Percentiles rank a stretch among this genome's conserved stretches.
Conservation (phyloP, 768 basidiomycete species). For the Amanita inopinata region DNA sequence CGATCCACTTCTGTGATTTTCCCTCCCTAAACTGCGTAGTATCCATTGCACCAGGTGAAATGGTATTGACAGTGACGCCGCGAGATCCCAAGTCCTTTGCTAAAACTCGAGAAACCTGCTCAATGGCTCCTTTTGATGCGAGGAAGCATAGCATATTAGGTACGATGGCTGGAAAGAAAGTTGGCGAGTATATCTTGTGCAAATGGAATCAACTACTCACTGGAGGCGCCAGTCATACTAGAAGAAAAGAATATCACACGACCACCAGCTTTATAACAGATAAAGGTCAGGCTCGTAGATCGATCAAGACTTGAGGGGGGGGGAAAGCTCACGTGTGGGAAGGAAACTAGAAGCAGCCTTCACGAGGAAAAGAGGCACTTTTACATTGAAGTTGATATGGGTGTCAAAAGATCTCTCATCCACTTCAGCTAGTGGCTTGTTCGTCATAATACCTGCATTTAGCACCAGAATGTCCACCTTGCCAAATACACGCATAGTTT, state of each 20-base stretch:
- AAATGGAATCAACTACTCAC: constrained; percentile 16
- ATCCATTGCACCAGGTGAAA: constrained; percentile 47
- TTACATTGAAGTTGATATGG: constrained; percentile 47
- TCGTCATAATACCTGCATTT: constrained; percentile 50
- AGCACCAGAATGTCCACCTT: constrained; percentile 49
- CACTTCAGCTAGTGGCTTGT: constrained; percentile 35
- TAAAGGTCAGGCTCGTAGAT: background rate
- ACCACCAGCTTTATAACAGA: constrained; percentile 30
- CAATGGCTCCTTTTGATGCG: constrained; percentile 49
- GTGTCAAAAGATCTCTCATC: constrained; percentile 44
- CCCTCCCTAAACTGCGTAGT: constrained; percentile 47
- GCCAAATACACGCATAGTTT: constrained; percentile 39
- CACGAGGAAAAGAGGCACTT: constrained; percentile 46
- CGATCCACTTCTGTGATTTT: constrained; percentile 37
- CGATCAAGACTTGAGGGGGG: background rate
- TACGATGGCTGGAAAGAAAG: constrained; percentile 22
- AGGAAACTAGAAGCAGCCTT: constrained; percentile 36
- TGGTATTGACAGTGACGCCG: constrained; percentile 47
- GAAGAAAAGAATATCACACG: constrained; percentile 51
- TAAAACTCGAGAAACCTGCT: constrained; percentile 47
- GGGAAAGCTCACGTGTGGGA: constrained; percentile 27
- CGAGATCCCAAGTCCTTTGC: constrained; percentile 46
- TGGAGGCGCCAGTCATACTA: constrained; percentile 33
- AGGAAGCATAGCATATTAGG: constrained; percentile 43
- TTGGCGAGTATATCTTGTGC: background rate